A percentile compares a stretch with the other conserved stretches of the same genome.
phyloP scores from a whole-genome alignment of 371 early-diverging fungal genomes.

The Rhizopus sp. region DNA sequence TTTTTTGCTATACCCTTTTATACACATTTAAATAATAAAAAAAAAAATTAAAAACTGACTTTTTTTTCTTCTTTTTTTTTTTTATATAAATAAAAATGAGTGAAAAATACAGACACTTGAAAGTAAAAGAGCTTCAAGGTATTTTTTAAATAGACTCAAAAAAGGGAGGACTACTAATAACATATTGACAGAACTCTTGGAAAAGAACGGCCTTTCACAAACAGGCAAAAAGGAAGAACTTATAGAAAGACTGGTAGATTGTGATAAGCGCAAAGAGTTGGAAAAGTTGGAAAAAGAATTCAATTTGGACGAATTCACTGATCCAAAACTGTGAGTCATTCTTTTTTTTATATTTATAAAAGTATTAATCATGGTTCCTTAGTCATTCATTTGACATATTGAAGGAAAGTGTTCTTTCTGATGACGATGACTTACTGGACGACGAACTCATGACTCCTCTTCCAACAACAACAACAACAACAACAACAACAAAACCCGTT shows the following conservation, averaged over 20 bases:
- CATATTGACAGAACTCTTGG: slow-evolving; percentile 46
- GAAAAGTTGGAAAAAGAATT: slow-evolving; percentile 50
- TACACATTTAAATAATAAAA: neutral
- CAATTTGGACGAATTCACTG: slow-evolving; percentile 47
- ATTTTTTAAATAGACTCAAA: neutral
- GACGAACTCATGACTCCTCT: slow-evolving; percentile 3
- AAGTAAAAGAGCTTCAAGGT: slow-evolving; percentile 68
- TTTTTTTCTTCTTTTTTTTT: slow-evolving; percentile 5
- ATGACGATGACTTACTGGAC: slow-evolving; percentile 11
- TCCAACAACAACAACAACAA: slow-evolving; percentile 5
- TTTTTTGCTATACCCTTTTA: neutral
- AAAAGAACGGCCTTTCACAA: slow-evolving; percentile 57
- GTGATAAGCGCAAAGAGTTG: slow-evolving; percentile 48
- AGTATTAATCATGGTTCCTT: too few species aligned
- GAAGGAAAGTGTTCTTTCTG: slow-evolving; percentile 25
- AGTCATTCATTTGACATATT: neutral
- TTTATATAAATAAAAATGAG: neutral
- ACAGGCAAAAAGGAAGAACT: slow-evolving; percentile 72
- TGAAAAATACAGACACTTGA: slow-evolving; percentile 56
- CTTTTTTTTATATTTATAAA: too few species aligned
- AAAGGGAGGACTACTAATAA: neutral
- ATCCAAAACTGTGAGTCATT: slow-evolving; percentile 22
- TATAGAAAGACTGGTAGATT: slow-evolving; percentile 62
- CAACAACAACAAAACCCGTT: slow-evolving; percentile 22
- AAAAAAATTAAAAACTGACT: too few species aligned